Percentiles rank a stretch among this genome's conserved stretches.
Evolutionary conservation across 495 filamentous ascomycete species (phyloP).

Genomic region (Tuber brumale): DNA sequence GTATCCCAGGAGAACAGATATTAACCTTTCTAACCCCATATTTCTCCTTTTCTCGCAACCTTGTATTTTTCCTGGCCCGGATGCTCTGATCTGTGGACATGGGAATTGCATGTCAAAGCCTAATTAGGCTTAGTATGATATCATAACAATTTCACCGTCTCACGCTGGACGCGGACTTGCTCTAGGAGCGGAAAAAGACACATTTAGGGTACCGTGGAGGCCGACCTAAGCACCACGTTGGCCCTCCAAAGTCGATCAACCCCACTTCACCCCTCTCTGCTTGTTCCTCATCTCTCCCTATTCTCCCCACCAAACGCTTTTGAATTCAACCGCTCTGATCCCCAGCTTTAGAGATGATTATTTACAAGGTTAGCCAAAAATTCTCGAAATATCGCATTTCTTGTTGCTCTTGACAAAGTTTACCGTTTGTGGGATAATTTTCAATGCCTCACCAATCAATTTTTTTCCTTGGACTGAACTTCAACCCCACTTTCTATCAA

Average conservation of each 20-base stretch:
- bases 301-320: slow-evolving; percentile 14
- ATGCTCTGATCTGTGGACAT: background rate
- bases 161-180: too few relatives aligned
- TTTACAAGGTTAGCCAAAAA: slow-evolving; percentile 63
- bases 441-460: background rate
- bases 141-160: too few relatives aligned
- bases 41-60: background rate
- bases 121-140: background rate
- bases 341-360: slow-evolving; percentile 66
- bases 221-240: background rate
- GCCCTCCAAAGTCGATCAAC: too few relatives aligned
- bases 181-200: too few relatives aligned
- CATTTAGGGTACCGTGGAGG: too few relatives aligned
- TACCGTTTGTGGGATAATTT: slow-evolving; percentile 9
- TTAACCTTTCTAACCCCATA: background rate
- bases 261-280: slow-evolving; percentile 18
- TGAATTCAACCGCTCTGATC: slow-evolving; percentile 19
- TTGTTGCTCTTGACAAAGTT: background rate
- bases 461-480: background rate
- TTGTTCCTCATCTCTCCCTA: slow-evolving; percentile 22
- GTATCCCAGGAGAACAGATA: background rate
- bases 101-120: background rate
- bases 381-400: background rate
- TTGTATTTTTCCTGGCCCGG: background rate
- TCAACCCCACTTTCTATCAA: background rate